Conservation (phyloP, 257 asterid species). For the Cinchona pubescens region DNA sequence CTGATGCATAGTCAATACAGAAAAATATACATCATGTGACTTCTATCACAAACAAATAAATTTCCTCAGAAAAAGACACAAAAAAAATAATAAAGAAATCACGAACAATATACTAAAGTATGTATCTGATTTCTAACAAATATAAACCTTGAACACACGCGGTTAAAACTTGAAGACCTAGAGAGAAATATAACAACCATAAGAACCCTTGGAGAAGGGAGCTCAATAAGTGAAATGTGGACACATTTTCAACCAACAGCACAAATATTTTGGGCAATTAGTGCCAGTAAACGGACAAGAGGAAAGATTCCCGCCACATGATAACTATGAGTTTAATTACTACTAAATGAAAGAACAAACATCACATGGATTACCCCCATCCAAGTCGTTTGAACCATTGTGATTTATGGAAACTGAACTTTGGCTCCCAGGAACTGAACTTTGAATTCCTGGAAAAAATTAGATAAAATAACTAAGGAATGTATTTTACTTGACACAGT, state of each 20-base stretch:
- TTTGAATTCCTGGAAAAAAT: slow-evolving; percentile 28
- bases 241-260: not conserved
- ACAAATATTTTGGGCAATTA: not conserved
- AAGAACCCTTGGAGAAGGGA: not conserved
- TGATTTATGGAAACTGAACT: slow-evolving; percentile 17
- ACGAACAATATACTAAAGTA: not conserved
- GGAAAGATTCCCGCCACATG: not conserved
- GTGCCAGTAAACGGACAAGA: not conserved
- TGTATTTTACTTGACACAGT: not conserved
- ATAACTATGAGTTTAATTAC: no score
- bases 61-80: no score
- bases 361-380: slow-evolving; percentile 28
- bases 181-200: not conserved
- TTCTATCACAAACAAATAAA: no score
- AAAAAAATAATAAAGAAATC: not conserved
- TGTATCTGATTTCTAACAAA: not conserved
- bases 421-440: slow-evolving; percentile 30
- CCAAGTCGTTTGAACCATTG: slow-evolving; percentile 30
- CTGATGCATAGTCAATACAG: no score
- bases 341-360: not conserved
- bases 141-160: not conserved
- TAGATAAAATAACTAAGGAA: not conserved
- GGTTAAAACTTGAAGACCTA: not conserved
- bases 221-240: not conserved
- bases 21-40: no score